phyloP scores from a whole-genome alignment of 2,329 filamentous ascomycete genomes.

The Talaromyces sp. region DNA sequence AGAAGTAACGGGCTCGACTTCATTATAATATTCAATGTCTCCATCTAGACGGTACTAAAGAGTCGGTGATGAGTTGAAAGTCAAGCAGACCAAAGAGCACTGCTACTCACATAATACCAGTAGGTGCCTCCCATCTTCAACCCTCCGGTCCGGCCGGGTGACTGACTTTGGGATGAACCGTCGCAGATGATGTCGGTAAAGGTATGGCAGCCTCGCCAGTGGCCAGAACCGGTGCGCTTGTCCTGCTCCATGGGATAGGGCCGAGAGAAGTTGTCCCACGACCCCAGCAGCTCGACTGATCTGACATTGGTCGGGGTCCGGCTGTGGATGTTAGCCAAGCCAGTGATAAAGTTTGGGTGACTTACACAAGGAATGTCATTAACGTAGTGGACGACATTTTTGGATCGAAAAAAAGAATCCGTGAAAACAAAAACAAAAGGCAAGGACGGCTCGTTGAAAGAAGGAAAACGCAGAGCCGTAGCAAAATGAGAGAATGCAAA shows the following conservation, averaged over 20 bases:
- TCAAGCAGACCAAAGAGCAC: not conserved
- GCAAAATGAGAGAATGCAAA: not conserved
- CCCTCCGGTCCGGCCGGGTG: slow-evolving; percentile 63
- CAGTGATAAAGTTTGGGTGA: not conserved
- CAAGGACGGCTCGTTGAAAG: not conserved
- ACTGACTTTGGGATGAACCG: slow-evolving; percentile 53
- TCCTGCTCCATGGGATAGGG: slow-evolving; percentile 79
- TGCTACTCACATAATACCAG: slow-evolving; percentile 79
- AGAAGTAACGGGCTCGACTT: slow-evolving; percentile 66
- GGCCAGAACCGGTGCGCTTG: slow-evolving; percentile 62
- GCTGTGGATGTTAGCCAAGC: slow-evolving; percentile 14
- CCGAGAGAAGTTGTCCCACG: slow-evolving; percentile 89
- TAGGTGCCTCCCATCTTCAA: slow-evolving; percentile 90
- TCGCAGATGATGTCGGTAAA: slow-evolving; percentile 84
- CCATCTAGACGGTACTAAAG: slow-evolving; percentile 76
- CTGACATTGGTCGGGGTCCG: slow-evolving; percentile 34
- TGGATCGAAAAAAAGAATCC: not conserved
- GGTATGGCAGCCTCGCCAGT: slow-evolving; percentile 83
- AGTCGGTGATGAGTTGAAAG: not conserved
- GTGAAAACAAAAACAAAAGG: not conserved
- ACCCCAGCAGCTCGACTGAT: slow-evolving; percentile 77
- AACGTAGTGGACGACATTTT: slow-evolving; percentile 14
- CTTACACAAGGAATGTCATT: slow-evolving; percentile 16
- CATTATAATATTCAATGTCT: slow-evolving; percentile 69
- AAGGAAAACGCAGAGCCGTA: not conserved